phyloP scores from a whole-genome alignment of 495 filamentous ascomycete species.

The Penicillium nucicola region DNA sequence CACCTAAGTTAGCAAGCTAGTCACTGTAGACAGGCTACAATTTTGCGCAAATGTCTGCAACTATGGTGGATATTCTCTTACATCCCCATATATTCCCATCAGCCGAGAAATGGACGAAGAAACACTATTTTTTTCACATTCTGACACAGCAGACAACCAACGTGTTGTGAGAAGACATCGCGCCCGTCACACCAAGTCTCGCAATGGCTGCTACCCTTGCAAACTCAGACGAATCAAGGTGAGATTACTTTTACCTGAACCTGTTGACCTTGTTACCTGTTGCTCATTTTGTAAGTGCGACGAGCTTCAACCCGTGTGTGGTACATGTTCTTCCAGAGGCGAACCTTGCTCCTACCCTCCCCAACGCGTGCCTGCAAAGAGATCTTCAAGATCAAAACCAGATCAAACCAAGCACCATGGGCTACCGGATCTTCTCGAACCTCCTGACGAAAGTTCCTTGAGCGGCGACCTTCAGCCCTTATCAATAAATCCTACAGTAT shows the following conservation, averaged over 20 bases:
- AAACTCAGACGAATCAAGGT: slow-evolving; percentile 11
- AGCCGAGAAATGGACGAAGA: neutral
- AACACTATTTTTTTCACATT: neutral
- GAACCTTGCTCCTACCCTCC: slow-evolving; percentile 9
- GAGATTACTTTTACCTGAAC: too few relatives aligned
- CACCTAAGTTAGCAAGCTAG: neutral
- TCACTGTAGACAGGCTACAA: neutral
- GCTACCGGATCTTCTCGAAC: neutral
- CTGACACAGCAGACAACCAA: neutral
- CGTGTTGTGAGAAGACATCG: slow-evolving; percentile 1
- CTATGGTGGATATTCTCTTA: neutral
- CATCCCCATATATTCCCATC: neutral
- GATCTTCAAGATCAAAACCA: neutral
- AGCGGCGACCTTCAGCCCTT: neutral
- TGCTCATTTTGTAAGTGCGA: slow-evolving; percentile 12
- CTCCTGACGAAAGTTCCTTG: neutral
- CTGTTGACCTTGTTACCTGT: too few relatives aligned
- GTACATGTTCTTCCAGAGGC: slow-evolving; percentile 5
- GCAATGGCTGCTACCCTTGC: slow-evolving; percentile 12
- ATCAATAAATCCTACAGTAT: neutral
- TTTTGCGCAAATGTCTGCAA: neutral
- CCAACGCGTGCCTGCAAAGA: neutral
- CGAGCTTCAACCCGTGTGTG: slow-evolving; percentile 10
- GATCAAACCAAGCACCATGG: neutral
- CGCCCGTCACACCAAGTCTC: slow-evolving; percentile 7